A percentile compares a stretch with the other conserved stretches of the same genome.
These are phyloP conservation scores for Pholiota adiposa DNA, from an alignment of 1,284 basidiomycete species.

Conservation along the genomic window DNA sequence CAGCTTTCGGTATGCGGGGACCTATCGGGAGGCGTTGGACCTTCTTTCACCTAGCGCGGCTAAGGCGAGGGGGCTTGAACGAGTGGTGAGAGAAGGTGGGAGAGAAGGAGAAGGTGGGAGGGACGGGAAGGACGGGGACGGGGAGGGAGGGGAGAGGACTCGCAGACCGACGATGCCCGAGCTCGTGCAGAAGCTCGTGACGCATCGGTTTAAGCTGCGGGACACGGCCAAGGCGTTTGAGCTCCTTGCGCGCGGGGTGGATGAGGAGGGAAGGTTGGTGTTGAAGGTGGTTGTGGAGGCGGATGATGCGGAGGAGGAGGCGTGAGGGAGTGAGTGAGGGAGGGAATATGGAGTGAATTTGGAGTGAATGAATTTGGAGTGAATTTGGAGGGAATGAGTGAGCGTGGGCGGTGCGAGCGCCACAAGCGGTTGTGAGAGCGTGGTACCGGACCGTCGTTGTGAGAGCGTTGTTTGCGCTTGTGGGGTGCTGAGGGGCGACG, in stretches of 20 bases:
- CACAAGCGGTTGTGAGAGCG: too few species aligned
- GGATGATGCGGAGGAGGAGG: not conserved
- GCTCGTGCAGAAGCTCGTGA: slow-evolving; percentile 78
- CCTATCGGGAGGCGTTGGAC: slow-evolving; percentile 82
- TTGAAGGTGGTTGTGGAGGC: slow-evolving; percentile 81
- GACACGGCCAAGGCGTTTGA: slow-evolving; percentile 80
- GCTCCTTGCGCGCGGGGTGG: slow-evolving; percentile 74
- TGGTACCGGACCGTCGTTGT: too few species aligned
- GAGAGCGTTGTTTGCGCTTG: too few species aligned
- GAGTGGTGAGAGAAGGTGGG: too few species aligned
- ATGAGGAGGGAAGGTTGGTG: slow-evolving; percentile 79
- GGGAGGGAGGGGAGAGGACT: slow-evolving; percentile 41
- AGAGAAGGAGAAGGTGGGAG: too few species aligned
- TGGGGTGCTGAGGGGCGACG: too few species aligned
- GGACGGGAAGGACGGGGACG: not conserved
- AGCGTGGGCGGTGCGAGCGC: too few species aligned
- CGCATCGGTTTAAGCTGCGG: slow-evolving; percentile 75
- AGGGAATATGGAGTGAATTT: too few species aligned
- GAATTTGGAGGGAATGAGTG: too few species aligned
- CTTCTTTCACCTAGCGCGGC: slow-evolving; percentile 57
- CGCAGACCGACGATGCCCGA: slow-evolving; percentile 49
- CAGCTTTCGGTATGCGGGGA: slow-evolving; percentile 89
- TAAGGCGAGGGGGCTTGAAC: slow-evolving; percentile 6
- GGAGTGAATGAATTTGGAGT: too few species aligned
- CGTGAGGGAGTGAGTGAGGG: too few species aligned